These are phyloP conservation scores for Paxillus rubicundulus DNA, from an alignment of 768 basidiomycete species.

Conservation along the genomic window DNA sequence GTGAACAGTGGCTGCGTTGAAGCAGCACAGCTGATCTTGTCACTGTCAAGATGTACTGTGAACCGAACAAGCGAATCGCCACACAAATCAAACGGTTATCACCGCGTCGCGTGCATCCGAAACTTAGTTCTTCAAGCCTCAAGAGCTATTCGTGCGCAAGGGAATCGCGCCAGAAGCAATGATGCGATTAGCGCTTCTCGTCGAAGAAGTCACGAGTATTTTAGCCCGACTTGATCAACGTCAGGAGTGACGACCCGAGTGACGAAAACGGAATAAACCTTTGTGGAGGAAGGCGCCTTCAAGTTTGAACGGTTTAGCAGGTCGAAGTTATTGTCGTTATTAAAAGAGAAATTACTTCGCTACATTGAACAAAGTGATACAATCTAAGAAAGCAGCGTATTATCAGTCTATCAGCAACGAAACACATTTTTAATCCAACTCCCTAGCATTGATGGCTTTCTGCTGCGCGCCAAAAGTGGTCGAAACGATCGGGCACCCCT, in stretches of 20 bases:
- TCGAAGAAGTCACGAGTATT: too few relatives aligned
- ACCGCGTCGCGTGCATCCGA: neutral
- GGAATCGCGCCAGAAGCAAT: neutral
- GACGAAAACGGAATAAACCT: neutral
- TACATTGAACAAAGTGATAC: neutral
- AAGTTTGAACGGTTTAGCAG: neutral
- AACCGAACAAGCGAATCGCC: neutral
- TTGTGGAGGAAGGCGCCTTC: neutral
- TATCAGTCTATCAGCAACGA: neutral
- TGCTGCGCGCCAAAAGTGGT: conserved; percentile 55
- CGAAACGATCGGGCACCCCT: conserved; percentile 62
- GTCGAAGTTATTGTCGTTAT: neutral
- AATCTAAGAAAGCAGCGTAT: neutral
- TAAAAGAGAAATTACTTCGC: neutral
- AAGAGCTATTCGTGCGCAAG: neutral
- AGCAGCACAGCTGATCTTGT: neutral
- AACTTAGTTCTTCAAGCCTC: neutral
- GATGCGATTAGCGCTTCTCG: neutral
- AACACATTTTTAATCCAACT: conserved; percentile 7
- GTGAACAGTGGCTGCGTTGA: neutral
- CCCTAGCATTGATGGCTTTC: conserved; percentile 16
- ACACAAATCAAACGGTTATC: neutral
- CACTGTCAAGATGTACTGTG: neutral
- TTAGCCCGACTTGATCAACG: too few relatives aligned
- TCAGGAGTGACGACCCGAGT: too few relatives aligned